phyloP scores from a whole-genome alignment of 768 basidiomycete species.

The Candolleomyces aberdarensis region DNA sequence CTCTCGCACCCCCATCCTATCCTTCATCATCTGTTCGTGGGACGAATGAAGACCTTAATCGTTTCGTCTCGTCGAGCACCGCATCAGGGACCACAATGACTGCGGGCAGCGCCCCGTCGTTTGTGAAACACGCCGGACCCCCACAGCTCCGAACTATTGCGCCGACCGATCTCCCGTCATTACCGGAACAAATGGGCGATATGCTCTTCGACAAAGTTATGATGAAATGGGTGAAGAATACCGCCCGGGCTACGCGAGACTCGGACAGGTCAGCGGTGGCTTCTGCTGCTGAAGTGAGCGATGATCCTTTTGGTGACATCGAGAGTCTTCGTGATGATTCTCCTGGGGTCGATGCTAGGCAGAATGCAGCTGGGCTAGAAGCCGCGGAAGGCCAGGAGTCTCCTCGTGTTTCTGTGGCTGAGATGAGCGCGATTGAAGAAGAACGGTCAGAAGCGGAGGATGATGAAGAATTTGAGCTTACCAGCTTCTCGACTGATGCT shows the following conservation, averaged over 20 bases:
- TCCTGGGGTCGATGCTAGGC: constrained; percentile 21
- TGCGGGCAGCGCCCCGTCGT: constrained; percentile 71
- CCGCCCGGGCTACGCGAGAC: constrained; percentile 30
- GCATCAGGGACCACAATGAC: constrained; percentile 73
- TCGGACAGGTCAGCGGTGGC: constrained; percentile 23
- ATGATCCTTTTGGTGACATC: constrained; percentile 91
- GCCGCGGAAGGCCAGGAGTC: constrained; percentile 10
- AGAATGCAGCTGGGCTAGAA: constrained; percentile 12
- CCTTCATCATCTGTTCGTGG: constrained; percentile 52
- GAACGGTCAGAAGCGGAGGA: constrained; percentile 47
- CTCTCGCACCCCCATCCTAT: constrained; percentile 38
- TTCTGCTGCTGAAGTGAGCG: constrained; percentile 51
- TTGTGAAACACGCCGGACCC: constrained; percentile 80
- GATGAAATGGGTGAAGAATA: constrained; percentile 83
- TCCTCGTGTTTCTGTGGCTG: constrained; percentile 16
- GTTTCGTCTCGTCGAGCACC: constrained; percentile 89
- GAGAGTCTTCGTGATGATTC: constrained; percentile 79
- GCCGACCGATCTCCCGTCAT: constrained; percentile 69
- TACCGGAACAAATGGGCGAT: constrained; percentile 78
- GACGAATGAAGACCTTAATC: constrained; percentile 72
- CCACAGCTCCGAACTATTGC: constrained; percentile 78
- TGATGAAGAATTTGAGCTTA: constrained; percentile 64
- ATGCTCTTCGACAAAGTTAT: constrained; percentile 84
- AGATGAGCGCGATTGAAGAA: constrained; percentile 51
- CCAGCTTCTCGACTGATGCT: constrained; percentile 73